Evolutionary conservation across 1,284 basidiomycete genomes (phyloP).

Genomic region (Sporisorium scitamineum): DNA sequence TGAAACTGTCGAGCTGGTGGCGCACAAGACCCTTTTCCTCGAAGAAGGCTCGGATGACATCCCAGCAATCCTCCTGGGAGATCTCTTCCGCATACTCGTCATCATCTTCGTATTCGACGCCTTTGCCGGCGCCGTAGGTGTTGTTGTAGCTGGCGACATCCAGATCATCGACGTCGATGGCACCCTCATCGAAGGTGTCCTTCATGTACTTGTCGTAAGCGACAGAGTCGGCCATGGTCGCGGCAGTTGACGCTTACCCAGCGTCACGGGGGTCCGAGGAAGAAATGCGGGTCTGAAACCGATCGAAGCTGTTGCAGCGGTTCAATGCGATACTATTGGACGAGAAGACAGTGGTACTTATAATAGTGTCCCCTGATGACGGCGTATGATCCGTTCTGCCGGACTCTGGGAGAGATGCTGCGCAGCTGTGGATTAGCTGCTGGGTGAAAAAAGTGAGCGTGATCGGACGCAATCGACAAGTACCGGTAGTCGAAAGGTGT

Average conservation of each 20-base stretch:
- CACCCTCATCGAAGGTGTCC: constrained; percentile 46
- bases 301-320: constrained; percentile 2
- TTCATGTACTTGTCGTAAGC: constrained; percentile 62
- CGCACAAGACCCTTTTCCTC: constrained; percentile 96
- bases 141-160: constrained; percentile 36
- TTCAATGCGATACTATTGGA: not conserved
- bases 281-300: not conserved
- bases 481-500: constrained; percentile 1
- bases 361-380: not conserved
- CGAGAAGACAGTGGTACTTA: not conserved
- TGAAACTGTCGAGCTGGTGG: constrained; percentile 97
- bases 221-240: constrained; percentile 48
- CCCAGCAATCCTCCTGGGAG: constrained; percentile 68
- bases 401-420: constrained; percentile 10
- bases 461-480: constrained; percentile 40
- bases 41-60: constrained; percentile 89
- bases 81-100: constrained; percentile 63
- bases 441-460: constrained; percentile 32
- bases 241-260: constrained; percentile 20
- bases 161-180: constrained; percentile 45
- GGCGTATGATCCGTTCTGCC: constrained; percentile 4
- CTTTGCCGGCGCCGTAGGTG: constrained; percentile 36
- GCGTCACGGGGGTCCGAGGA: constrained; percentile 21
- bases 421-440: constrained; percentile 2
- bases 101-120: constrained; percentile 43